A percentile compares a stretch with the other conserved stretches of the same genome.
Conservation (phyloP, 306 rosid species). For the Rosa multiflora region DNA sequence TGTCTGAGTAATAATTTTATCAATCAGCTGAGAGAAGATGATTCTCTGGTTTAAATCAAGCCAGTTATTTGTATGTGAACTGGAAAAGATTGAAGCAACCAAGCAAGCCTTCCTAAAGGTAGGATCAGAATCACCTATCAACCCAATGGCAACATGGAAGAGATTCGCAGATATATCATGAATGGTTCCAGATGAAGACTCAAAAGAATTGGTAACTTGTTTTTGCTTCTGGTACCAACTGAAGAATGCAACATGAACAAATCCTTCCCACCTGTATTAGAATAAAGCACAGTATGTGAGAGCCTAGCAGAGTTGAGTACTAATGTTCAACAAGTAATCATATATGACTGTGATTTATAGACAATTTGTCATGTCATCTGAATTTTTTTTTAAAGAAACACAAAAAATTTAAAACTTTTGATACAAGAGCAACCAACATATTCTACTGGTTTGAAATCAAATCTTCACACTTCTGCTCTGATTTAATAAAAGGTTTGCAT, state of each 20-base stretch:
- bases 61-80: conserved; percentile 35
- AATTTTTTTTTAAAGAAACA: neutral
- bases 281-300: conserved; percentile 13
- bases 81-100: conserved; percentile 47
- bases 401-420: too few relatives aligned
- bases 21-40: conserved; percentile 44
- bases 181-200: conserved; percentile 35
- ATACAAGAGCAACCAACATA: neutral
- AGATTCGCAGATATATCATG: conserved; percentile 39
- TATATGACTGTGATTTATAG: neutral
- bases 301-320: neutral
- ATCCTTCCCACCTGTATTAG: conserved; percentile 81
- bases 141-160: conserved; percentile 66
- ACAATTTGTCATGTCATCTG: neutral
- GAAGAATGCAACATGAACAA: conserved; percentile 60
- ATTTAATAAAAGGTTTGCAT: neutral
- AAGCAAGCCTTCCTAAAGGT: conserved; percentile 75
- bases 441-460: neutral
- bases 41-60: conserved; percentile 46
- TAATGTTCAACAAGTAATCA: neutral
- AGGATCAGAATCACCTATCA: conserved; percentile 50
- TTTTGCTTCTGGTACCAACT: conserved; percentile 54
- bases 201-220: conserved; percentile 25
- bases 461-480: neutral
- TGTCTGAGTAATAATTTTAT: conserved; percentile 46